Base-by-base conservation (phyloP, 306 rosid genomes). In the Corylus americana region DNA sequence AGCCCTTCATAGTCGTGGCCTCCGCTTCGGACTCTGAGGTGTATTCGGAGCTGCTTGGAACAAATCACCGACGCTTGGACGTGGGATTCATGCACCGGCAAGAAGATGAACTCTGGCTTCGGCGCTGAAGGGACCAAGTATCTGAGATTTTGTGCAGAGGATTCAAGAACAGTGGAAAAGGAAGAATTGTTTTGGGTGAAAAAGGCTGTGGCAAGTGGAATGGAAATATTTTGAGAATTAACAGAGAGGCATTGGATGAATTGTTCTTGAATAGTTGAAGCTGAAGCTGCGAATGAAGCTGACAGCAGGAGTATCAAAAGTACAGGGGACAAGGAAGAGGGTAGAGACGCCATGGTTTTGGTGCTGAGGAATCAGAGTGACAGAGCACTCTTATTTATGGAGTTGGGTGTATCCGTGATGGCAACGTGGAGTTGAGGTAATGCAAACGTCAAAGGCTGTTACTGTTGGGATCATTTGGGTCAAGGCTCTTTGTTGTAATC, bases 1-100 rank as follows among this genome's bases (percentile, higher is more conserved):
- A 91, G 83, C n/a, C 94, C 98, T 74, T 94, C 98, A 13, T 91
- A 94, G 74, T 92, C 96, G 70, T 94, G 98, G 47, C 96, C 98
- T 69, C 92, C 97, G 45, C 97, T 92, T 2, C 97, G 84, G 4
- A 94, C 77, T 67, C 93, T 75, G 27, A 94, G 76, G 37, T 91
- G 97, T 54, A 88, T 71, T 17, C 84, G 80, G 45, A 91, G 87
- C 79, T 88, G 74, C 83, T 83, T 88, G 18, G 94, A 77, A 79
- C 98, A 94, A 10, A 77, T 81, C 14, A 94, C 93, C 11, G 93
- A 80, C 0, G 88, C 87, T 71, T 85, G 93, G 58, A 92, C 97
- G 35, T 92, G 90, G 16, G 86, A 84, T n/a, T 92, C 94, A 0
- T 42, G 64, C 55, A 78, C 44, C 4, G 97, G 93, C 48, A 88